Conservation (phyloP, 2,329 filamentous ascomycete genomes). For the Sclerotinia glacialis region DNA sequence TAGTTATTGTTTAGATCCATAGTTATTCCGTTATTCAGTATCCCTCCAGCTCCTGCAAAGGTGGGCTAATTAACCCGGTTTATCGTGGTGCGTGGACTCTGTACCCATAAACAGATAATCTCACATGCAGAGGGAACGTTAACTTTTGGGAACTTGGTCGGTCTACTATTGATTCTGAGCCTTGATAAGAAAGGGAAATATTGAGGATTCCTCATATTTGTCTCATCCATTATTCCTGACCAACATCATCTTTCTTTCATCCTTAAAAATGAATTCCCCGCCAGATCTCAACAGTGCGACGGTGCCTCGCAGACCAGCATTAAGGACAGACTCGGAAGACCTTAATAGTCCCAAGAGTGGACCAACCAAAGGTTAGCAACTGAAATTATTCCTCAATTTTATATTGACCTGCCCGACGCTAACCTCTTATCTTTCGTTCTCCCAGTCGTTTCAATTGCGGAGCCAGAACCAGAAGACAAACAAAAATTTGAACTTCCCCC, state of each 20-base stretch:
- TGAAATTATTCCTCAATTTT: constrained; percentile 11
- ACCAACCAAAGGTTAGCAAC: constrained; percentile 35
- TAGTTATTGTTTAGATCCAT: no score
- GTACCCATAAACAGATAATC: not conserved
- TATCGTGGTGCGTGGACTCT: not conserved
- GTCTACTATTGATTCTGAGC: not conserved
- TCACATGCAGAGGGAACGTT: not conserved
- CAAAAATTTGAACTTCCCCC: constrained; percentile 23
- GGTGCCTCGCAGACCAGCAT: constrained; percentile 20
- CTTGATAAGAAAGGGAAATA: not conserved
- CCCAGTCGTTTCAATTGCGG: constrained; percentile 38
- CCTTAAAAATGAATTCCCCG: constrained; percentile 7
- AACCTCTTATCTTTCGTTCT: constrained; percentile 25
- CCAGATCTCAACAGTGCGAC: constrained; percentile 4
- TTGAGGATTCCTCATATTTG: not conserved
- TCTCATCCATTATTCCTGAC: not conserved
- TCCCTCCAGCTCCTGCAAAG: not conserved
- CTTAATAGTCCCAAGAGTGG: constrained; percentile 31
- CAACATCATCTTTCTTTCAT: constrained; percentile 14
- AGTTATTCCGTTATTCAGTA: no score
- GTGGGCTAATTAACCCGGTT: not conserved
- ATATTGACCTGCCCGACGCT: constrained; percentile 3
- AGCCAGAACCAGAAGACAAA: constrained; percentile 31
- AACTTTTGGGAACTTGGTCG: not conserved
- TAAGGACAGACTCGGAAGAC: constrained; percentile 22